Conservation (phyloP, 2,329 filamentous ascomycete species). For the Neonectria sp. region DNA sequence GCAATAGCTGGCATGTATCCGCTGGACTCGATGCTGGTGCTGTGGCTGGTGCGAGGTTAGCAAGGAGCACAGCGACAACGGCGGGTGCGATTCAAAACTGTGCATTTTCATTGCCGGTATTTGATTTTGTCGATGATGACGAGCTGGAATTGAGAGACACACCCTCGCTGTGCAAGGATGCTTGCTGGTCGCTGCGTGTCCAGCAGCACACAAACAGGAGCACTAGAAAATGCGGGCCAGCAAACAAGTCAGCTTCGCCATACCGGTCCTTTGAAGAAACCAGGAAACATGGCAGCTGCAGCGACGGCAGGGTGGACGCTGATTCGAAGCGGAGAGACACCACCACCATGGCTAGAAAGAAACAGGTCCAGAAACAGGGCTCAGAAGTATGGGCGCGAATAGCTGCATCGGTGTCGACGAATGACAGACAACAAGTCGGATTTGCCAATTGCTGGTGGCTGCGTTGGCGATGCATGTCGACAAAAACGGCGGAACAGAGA, state of each 20-base stretch:
- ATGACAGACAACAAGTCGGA: not conserved
- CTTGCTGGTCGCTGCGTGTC: not conserved
- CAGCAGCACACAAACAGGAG: too few relatives aligned
- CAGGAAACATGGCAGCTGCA: not conserved
- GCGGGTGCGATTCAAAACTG: not conserved
- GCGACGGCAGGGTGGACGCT: not conserved
- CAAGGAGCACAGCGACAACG: not conserved
- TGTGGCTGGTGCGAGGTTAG: not conserved
- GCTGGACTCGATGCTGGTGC: not conserved
- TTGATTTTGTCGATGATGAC: not conserved
- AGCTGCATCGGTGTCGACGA: not conserved
- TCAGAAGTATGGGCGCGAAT: not conserved
- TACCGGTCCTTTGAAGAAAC: not conserved
- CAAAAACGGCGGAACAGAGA: not conserved
- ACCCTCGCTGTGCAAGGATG: not conserved
- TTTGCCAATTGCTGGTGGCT: not conserved
- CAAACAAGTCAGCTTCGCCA: not conserved
- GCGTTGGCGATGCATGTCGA: conserved; percentile 4
- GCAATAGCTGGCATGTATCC: not conserved
- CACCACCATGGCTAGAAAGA: not conserved
- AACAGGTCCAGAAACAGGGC: not conserved
- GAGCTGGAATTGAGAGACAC: not conserved
- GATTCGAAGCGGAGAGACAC: not conserved
- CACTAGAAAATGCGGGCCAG: not conserved
- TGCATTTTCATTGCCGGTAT: not conserved